These are phyloP conservation scores for Globisporangium nodosum DNA, from an alignment of 352 stramenopile species.

Conservation along the genomic window DNA sequence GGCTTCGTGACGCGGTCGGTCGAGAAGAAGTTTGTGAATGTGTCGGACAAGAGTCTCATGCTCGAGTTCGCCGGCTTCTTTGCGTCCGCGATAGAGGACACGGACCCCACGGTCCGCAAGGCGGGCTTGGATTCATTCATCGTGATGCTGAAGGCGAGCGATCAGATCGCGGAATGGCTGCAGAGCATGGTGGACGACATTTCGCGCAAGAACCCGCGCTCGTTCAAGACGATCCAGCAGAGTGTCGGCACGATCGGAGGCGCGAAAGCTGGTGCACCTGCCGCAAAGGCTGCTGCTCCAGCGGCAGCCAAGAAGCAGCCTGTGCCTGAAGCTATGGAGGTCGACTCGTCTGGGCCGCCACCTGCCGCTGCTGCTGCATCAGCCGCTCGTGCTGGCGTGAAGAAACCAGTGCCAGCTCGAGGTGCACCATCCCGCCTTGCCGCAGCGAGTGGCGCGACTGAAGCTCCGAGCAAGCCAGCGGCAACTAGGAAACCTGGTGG, in stretches of 20 bases:
- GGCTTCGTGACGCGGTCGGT: slow-evolving; percentile 62
- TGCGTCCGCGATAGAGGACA: slow-evolving; percentile 59
- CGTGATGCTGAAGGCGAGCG: slow-evolving; percentile 44
- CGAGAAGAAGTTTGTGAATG: slow-evolving; percentile 62
- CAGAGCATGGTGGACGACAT: slow-evolving; percentile 61
- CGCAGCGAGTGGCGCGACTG: slow-evolving; percentile 30
- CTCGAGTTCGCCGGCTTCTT: slow-evolving; percentile 62
- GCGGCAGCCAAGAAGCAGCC: slow-evolving; percentile 7
- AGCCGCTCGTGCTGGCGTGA: slow-evolving; percentile 15
- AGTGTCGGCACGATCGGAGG: slow-evolving; percentile 23
- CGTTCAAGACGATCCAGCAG: slow-evolving; percentile 62
- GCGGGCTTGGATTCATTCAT: slow-evolving; percentile 62
- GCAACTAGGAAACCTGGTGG: slow-evolving; percentile 24
- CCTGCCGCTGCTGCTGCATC: neutral
- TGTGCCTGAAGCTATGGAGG: slow-evolving; percentile 18
- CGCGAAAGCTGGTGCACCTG: neutral
- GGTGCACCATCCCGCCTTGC: slow-evolving; percentile 45
- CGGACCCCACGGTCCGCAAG: slow-evolving; percentile 76
- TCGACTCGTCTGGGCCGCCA: slow-evolving; percentile 12
- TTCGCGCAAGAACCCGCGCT: slow-evolving; percentile 61
- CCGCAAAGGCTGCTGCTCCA: slow-evolving; percentile 14
- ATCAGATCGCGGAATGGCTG: slow-evolving; percentile 46
- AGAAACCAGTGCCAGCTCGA: slow-evolving; percentile 13
- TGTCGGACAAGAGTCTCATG: slow-evolving; percentile 57
- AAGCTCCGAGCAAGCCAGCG: slow-evolving; percentile 20